A percentile compares a stretch with the other conserved stretches of the same genome.
Evolutionary conservation across 108 stramenopile species (phyloP).

Genomic region (Schizochytrium sp.): DNA sequence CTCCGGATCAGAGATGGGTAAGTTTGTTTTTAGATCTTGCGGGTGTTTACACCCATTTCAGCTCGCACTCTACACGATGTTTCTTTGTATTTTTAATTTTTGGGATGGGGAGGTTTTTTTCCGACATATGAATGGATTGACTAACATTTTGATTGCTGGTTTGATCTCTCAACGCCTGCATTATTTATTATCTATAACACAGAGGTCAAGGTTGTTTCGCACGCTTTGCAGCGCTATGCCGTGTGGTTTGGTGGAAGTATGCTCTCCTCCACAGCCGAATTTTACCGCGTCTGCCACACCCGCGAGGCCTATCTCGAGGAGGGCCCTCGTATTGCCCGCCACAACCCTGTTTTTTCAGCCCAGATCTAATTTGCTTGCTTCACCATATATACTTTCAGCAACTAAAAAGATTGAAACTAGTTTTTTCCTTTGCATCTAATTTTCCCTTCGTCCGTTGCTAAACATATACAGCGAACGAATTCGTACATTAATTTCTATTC

Average conservation of each 20-base stretch:
- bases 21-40: background rate
- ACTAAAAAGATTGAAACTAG: background rate
- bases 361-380: constrained; percentile 62
- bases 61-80: too few species aligned
- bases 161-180: background rate
- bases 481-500: too few species aligned
- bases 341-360: constrained; percentile 79
- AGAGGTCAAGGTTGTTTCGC: constrained; percentile 77
- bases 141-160: too few species aligned
- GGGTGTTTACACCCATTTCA: too few species aligned
- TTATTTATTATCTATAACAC: constrained; percentile 18
- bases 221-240: constrained; percentile 78
- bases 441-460: background rate
- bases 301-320: constrained; percentile 83
- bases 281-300: constrained; percentile 80
- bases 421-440: background rate
- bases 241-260: constrained; percentile 83
- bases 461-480: too few species aligned
- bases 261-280: constrained; percentile 78
- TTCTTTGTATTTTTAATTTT: too few species aligned
- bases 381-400: background rate
- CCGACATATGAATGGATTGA: too few species aligned
- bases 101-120: too few species aligned
- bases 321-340: constrained; percentile 80
- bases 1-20: constrained; percentile 21